Conservation (phyloP, 768 basidiomycete species). For the Tylopilus cervinicoccineus region DNA sequence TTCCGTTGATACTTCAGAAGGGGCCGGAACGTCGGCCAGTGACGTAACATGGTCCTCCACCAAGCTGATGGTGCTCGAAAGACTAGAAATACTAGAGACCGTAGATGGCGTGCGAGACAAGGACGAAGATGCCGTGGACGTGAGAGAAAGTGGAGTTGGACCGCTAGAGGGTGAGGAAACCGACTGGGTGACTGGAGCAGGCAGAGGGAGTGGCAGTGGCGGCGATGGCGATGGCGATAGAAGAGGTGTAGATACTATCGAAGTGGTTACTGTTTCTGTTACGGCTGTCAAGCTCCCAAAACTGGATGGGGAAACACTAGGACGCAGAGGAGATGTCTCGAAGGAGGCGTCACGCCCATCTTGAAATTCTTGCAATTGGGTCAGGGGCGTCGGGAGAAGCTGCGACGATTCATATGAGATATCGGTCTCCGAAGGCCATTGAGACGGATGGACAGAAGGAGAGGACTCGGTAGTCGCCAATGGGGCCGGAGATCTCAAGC, state of each 20-base stretch:
- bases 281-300: slow-evolving; percentile 32
- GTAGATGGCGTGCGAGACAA: slow-evolving; percentile 38
- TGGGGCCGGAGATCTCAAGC: slow-evolving; percentile 33
- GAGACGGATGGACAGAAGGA: slow-evolving; percentile 38
- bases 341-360: slow-evolving; percentile 63
- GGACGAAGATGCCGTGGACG: slow-evolving; percentile 27
- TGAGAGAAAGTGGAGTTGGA: slow-evolving; percentile 29
- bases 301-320: slow-evolving; percentile 44
- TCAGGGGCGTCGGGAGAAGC: slow-evolving; percentile 67
- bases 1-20: slow-evolving; percentile 44
- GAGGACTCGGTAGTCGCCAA: slow-evolving; percentile 34
- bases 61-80: slow-evolving; percentile 37
- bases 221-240: not conserved
- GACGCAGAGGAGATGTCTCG: slow-evolving; percentile 71
- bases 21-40: slow-evolving; percentile 14
- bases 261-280: slow-evolving; percentile 31
- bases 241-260: slow-evolving; percentile 10
- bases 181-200: slow-evolving; percentile 21
- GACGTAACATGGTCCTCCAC: slow-evolving; percentile 29
- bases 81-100: slow-evolving; percentile 40
- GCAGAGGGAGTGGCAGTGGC: not conserved
- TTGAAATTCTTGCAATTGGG: slow-evolving; percentile 45
- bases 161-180: slow-evolving; percentile 33
- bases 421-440: slow-evolving; percentile 64
- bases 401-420: slow-evolving; percentile 74